Evolutionary conservation across 768 basidiomycete genomes (phyloP), one percentile per base, ranked within the genome.

Genomic region (Serendipita indica): DNA sequence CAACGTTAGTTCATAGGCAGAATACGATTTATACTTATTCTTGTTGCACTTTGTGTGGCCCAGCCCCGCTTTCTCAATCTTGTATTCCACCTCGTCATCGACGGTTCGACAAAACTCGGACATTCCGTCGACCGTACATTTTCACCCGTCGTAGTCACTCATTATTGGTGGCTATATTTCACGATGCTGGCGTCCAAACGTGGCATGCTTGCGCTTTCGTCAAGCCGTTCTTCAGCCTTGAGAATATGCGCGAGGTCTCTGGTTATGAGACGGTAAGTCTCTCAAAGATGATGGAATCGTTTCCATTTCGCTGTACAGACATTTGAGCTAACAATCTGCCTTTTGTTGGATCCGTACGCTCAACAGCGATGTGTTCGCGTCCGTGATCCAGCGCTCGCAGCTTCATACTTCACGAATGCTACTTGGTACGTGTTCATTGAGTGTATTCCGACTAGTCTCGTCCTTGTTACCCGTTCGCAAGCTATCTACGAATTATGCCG

Each of bases 371-470:
- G 49, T 20, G n/a, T 54, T 27, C 49, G 49, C 20, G 20, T 20
- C 30, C n/a, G n/a, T 20, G 30, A 33, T 30, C 16, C 49, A 22
- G 10, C 49, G 49, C 49, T 54, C 49, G 30, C 20, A 54, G 7
- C 30, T 54, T n/a, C 49, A 54, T 30, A 54, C 49, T 16, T 54
- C 49, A 18, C 49, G 49, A 10, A 54, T 18, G 32, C 22, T 54
- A 20, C 30, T 54, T 6, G 49, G 49, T 54, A 33, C 16, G 49
- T 54, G 20, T 54, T 25, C 4, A 18, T 16, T 54, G 20, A 4
- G 22, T 10, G 32, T 12, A 22, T 27, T 7, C 7, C 20, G 49
- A 54, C 10, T 32, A 12, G 10, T 54, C 7, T 54, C 49, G 20
- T 54, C 10, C n/a, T 5, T n/a, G 10, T 18, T 7, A 7, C n/a